These are phyloP conservation scores for Guadua angustifolia DNA, from an alignment of 176 grass and related monocot genomes.

Conservation along the genomic window DNA sequence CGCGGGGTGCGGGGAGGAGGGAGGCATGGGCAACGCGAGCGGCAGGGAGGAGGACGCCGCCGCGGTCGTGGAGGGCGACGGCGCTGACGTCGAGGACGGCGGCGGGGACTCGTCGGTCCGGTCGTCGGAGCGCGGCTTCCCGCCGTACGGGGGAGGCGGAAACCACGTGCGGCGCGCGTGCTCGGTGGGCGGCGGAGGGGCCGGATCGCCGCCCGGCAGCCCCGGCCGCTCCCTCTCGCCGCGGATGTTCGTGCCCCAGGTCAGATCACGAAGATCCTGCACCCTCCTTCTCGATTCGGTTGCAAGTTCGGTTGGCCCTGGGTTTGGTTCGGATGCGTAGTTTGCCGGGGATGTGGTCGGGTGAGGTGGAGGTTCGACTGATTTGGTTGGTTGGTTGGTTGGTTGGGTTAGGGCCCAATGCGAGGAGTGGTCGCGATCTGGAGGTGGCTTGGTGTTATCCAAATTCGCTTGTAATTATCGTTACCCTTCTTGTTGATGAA, in stretches of 20 bases:
- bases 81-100: conserved; percentile 52
- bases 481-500: conserved; percentile 14
- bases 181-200: conserved; percentile 46
- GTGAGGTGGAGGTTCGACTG: conserved; percentile 24
- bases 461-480: conserved; percentile 30
- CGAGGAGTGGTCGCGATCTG: conserved; percentile 45
- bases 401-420: conserved; percentile 36
- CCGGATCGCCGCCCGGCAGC: conserved; percentile 68
- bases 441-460: neutral
- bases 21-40: conserved; percentile 85
- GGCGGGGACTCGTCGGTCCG: conserved; percentile 60
- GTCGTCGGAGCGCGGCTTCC: conserved; percentile 56
- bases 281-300: neutral
- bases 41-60: conserved; percentile 70
- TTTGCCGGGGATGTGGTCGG: conserved; percentile 31
- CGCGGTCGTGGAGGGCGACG: conserved; percentile 48
- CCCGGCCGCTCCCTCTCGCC: conserved; percentile 83
- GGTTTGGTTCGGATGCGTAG: conserved; percentile 33
- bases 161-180: conserved; percentile 44
- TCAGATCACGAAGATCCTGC: conserved; percentile 63
- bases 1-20: conserved; percentile 15
- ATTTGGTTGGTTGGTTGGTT: conserved; percentile 30
- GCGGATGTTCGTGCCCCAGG: conserved; percentile 98
- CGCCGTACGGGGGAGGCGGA: conserved; percentile 39
- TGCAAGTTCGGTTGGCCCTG: conserved; percentile 30